Evolutionary conservation across 2,329 filamentous ascomycete genomes (phyloP).

Genomic region (Sporothrix schenckii): DNA sequence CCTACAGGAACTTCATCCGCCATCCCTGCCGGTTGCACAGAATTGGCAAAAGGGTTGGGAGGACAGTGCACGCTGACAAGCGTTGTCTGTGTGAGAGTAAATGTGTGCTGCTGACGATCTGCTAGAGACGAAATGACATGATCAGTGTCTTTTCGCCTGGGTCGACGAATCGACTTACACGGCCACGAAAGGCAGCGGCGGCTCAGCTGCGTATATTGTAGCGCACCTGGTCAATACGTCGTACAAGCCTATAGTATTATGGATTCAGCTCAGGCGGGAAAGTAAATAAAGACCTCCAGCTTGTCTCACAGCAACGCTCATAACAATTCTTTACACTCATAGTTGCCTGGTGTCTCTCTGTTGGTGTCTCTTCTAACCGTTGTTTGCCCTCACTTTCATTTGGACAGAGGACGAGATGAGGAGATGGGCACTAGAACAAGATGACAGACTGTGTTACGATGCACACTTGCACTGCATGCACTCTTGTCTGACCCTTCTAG

Average conservation of each 20-base stretch:
- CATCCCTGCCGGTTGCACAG: slow-evolving; percentile 20
- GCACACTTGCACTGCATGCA: slow-evolving; percentile 1
- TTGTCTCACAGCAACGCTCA: too few relatives aligned
- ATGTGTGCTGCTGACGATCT: not conserved
- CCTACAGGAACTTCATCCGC: slow-evolving; percentile 1
- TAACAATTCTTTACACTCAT: too few relatives aligned
- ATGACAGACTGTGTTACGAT: not conserved
- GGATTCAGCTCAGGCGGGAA: not conserved
- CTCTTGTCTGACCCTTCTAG: not conserved
- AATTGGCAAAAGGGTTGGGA: not conserved
- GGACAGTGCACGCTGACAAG: slow-evolving; percentile 1
- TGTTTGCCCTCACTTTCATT: too few relatives aligned
- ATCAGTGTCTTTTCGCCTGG: too few relatives aligned
- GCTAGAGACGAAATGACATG: not conserved
- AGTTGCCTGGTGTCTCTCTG: too few relatives aligned
- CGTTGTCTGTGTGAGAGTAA: not conserved
- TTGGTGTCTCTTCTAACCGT: too few relatives aligned
- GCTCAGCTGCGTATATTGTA: not conserved
- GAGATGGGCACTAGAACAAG: not conserved
- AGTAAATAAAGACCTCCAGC: not conserved
- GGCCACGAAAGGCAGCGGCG: not conserved
- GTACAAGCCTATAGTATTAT: not conserved
- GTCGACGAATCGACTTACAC: slow-evolving; percentile 6
- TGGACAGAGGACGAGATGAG: too few relatives aligned
- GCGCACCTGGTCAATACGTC: not conserved